Conservation (phyloP, 1,284 basidiomycete species). For the Heterobasidion irregulare region DNA sequence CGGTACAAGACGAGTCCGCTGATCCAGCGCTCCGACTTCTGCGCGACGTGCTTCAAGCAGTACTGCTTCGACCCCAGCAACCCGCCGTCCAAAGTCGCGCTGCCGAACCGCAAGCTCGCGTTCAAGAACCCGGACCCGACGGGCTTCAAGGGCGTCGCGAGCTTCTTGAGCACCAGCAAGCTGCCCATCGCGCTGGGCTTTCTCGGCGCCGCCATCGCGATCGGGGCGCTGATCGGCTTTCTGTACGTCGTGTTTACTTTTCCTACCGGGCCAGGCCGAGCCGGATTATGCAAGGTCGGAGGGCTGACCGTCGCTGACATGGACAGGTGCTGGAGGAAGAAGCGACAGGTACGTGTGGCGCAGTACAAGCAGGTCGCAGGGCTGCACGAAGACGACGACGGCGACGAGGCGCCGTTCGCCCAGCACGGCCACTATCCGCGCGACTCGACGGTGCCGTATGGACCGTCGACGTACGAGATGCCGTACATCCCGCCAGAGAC, state of each 20-base stretch:
- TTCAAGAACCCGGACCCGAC: slow-evolving; percentile 46
- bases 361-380: slow-evolving; percentile 7
- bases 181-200: slow-evolving; percentile 34
- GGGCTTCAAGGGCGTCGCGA: slow-evolving; percentile 26
- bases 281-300: not conserved
- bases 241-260: slow-evolving; percentile 23
- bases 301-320: not conserved
- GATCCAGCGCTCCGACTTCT: slow-evolving; percentile 34
- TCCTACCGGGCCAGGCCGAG: not conserved
- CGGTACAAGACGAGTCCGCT: slow-evolving; percentile 27
- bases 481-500: no score
- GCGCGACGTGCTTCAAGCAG: slow-evolving; percentile 40
- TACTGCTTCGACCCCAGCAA: slow-evolving; percentile 46
- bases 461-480: not conserved
- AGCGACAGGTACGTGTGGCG: not conserved
- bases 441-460: not conserved
- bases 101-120: slow-evolving; percentile 33
- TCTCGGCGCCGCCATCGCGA: slow-evolving; percentile 24
- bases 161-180: slow-evolving; percentile 33
- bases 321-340: slow-evolving; percentile 7
- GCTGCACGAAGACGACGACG: slow-evolving; percentile 6
- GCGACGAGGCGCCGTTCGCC: not conserved
- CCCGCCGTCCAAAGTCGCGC: slow-evolving; percentile 31
- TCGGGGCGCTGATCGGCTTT: slow-evolving; percentile 26
- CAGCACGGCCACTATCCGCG: not conserved